These are phyloP conservation scores for Calonectria hawksworthii DNA, from an alignment of 2,329 filamentous ascomycete genomes.

Conservation along the genomic window DNA sequence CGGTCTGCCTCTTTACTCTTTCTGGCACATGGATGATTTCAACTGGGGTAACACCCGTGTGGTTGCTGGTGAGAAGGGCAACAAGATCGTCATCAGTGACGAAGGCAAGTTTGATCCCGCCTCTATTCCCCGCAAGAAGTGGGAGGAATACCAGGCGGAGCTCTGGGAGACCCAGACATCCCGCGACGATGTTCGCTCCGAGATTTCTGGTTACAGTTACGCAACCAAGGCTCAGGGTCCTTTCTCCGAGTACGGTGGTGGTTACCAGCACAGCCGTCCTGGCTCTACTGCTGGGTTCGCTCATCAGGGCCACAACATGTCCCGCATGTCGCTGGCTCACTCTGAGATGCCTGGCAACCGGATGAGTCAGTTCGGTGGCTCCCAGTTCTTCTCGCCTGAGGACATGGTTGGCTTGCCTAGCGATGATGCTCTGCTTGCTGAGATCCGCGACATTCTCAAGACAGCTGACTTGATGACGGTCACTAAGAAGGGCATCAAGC, in stretches of 20 bases:
- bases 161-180: slow-evolving; percentile 94
- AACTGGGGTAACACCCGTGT: slow-evolving; percentile 99
- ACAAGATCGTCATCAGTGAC: slow-evolving; percentile 93
- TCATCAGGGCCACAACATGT: slow-evolving; percentile 61
- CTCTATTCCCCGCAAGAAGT: slow-evolving; percentile 96
- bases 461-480: slow-evolving; percentile 97
- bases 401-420: slow-evolving; percentile 84
- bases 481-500: slow-evolving; percentile 98
- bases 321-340: slow-evolving; percentile 84
- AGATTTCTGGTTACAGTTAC: slow-evolving; percentile 94
- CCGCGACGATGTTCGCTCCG: slow-evolving; percentile 85
- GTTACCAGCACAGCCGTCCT: slow-evolving; percentile 70
- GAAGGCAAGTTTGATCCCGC: slow-evolving; percentile 97
- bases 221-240: slow-evolving; percentile 83
- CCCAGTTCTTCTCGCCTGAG: slow-evolving; percentile 71
- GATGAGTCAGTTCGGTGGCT: slow-evolving; percentile 72
- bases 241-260: slow-evolving; percentile 80
- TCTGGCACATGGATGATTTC: slow-evolving; percentile 99
- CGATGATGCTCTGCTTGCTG: slow-evolving; percentile 90
- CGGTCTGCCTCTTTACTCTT: slow-evolving; percentile 90
- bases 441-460: slow-evolving; percentile 93
- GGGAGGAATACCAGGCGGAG: slow-evolving; percentile 99
- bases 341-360: slow-evolving; percentile 75
- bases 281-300: slow-evolving; percentile 66
- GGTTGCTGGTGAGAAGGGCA: slow-evolving; percentile 92